Base-by-base conservation (phyloP, 1,284 basidiomycete genomes). In the Abortiporus biennis region DNA sequence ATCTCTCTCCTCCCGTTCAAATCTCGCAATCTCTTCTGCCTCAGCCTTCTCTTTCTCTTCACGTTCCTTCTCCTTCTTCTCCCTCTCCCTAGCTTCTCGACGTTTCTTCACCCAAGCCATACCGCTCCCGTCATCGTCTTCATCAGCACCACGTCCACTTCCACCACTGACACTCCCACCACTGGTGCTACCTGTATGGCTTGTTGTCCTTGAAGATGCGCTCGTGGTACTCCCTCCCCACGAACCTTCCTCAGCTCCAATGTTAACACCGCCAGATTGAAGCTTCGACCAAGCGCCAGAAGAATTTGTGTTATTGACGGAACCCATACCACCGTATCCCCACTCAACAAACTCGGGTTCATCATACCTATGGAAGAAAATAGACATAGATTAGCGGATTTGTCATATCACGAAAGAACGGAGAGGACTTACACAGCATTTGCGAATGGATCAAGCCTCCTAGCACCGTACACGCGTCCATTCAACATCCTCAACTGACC, bases 241-340 rank as follows among this genome's bases (percentile, higher is more conserved):
- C 52, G 47, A 50, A 49, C 53, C 53, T 36, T 57, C 54, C 33
- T 50, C 56, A 15, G 56, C 61, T 22, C 61, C 61, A 47, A 48
- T 51, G 40, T 47, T 49, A 22, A 44, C 48, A 38, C 50, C 57
- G 5, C 52, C 57, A 34, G 64, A 64, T 49, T 69, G 67, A 15
- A 74, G 47, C 16, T 66, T 61, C 43, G 62, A 61, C 76, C 68
- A 79, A 46, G 48, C 23, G 35, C 50, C 48, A 3, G 48, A 36
- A 46, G 54, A 53, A 16, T 50, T 45, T 32, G 40, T 44, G 45
- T 36, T 56, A 52, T 63, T 66, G 3, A 86, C 81, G 40, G 74
- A 78, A 21, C 86, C 86, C 85, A 89, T 88, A 2, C 86, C 86
- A 37, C 86, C 86, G 47, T 85, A 85, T 1, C 86, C 85, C 86